Base-by-base conservation (phyloP, 2,329 filamentous ascomycete genomes). In the Cladophialophora bantiana region DNA sequence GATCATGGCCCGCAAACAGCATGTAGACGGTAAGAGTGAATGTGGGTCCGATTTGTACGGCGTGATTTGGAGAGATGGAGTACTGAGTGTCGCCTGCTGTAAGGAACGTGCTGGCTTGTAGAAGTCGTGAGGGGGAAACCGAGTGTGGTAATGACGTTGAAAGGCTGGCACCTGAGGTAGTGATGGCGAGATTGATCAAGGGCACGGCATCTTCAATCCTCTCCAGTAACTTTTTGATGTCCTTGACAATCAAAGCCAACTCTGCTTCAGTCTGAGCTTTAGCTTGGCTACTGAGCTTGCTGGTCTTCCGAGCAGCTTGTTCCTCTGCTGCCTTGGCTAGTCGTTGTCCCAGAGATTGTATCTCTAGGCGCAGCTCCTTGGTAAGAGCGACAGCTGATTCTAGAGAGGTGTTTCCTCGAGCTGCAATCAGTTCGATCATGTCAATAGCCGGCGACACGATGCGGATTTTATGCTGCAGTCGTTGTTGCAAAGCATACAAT, bases 21-120 rank as follows among this genome's bases (percentile, higher is more conserved):
- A 98, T 97, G 78, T 98, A 99, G 72, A 98, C 81, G 0, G 94
- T 96, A 7, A 98, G 78, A 0, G 87, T 90, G 74, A 97, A 98
- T 0, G 89, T 87, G 0, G 94, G 93, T 0, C 95, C 95, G 67
- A 98, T 90, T 75, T 97, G 93, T 54, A 92, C 88, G 0, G 90
- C 85, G 9, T 82, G 80, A 0, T 81, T 84, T 5, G 89, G 86
- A 48, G 87, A 83, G 69, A 88, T 84, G 1, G 87, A 86, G 77
- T 95, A 97, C 70, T 93, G 90, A 0, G 89, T 90, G 77, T 99
- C 95, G 2, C 93, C 93, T 53, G 93, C 86, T 34, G 90, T 96
- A 57, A 98, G 83, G 70, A 97, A 90, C 4, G 93, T 95, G 75
- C 94, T 98, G 18, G 95, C 94, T 78, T 99, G 95, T 42, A 98